Base-by-base conservation (phyloP, 2,329 filamentous ascomycete genomes). In the Ophiosphaerella herpotricha region DNA sequence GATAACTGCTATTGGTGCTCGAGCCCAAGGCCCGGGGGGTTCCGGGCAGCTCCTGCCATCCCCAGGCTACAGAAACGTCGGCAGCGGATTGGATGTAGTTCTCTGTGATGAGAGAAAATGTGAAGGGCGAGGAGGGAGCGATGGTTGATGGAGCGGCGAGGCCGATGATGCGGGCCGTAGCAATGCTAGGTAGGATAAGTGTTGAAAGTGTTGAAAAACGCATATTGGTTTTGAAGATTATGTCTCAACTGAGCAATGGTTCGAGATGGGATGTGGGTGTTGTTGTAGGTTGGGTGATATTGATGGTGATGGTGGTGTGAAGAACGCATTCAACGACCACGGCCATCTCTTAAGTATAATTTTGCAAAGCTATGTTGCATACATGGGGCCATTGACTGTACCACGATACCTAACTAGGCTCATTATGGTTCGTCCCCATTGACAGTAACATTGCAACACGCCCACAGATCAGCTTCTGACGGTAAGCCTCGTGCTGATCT, bases 51-150 rank as follows among this genome's bases (percentile, higher is more conserved):
- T 58, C 40, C n/a, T 36, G 21, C 52, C 68, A 73, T 33, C 78
- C 78, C 55, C 78, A 77, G 24, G 73, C 75, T 8, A 79, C 71
- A 44, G 77, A 70, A 2, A 80, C 64, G 53, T 81, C 77, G 55
- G 70, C 62, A 26, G 78, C 74, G 43, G 66, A 46, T 61, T 80
- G 77, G 62, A 77, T 75, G 68, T 78, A 79, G 66, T 73, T 71
- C 40, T 73, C 64, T 37, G 72, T 74, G 36, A 68, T 39, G 54
- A 81, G 70, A 16, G 68, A 68, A 59, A 75, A 68, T 26, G 67
- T 60, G 64, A 78, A 73, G 37, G 67, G 59, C 31, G 48, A 44
- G 52, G 74, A 75, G 4, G 76, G 71, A 31, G 63, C 64, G 53
- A 80, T 71, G 34, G 70, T 76, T 7, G 66, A 48, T 1, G 78